Evolutionary conservation across 2,329 filamentous ascomycete species (phyloP).

Genomic region (Cercospora zeae-maydis): DNA sequence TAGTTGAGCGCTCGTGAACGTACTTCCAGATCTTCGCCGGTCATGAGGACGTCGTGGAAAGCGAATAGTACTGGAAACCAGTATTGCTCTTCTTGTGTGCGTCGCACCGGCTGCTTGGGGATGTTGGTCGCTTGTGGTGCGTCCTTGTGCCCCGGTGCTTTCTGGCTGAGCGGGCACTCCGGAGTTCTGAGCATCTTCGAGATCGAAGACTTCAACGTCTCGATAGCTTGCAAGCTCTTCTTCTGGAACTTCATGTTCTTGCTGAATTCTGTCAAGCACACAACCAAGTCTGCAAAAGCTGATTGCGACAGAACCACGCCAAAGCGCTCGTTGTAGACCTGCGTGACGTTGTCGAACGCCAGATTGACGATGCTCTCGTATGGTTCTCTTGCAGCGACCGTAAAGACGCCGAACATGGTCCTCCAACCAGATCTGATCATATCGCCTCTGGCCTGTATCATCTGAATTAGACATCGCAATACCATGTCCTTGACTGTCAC

Average conservation of each 20-base stretch:
- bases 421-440: conserved; percentile 98
- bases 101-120: conserved; percentile 65
- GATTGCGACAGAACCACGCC: conserved; percentile 94
- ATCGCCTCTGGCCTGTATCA: conserved; percentile 95
- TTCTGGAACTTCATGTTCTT: conserved; percentile 99
- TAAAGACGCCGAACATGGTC: conserved; percentile 99
- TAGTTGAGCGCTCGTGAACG: conserved; percentile 85
- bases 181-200: conserved; percentile 93
- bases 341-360: conserved; percentile 92
- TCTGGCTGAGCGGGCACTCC: conserved; percentile 83
- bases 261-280: conserved; percentile 95
- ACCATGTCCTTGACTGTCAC: conserved; percentile 97
- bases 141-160: conserved; percentile 46
- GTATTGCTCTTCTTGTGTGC: conserved; percentile 92
- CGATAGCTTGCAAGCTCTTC: conserved; percentile 93
- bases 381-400: conserved; percentile 85
- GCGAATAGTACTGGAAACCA: conserved; percentile 99
- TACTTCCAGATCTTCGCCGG: conserved; percentile 94
- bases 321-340: conserved; percentile 93
- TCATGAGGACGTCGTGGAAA: conserved; percentile 99
- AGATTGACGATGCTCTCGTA: conserved; percentile 95
- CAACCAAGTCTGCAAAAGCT: conserved; percentile 91
- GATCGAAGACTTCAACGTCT: conserved; percentile 88
- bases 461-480: conserved; percentile 90
- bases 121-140: conserved; percentile 50